Base-by-base conservation (phyloP, 306 rosid genomes). In the Trifolium repens region DNA sequence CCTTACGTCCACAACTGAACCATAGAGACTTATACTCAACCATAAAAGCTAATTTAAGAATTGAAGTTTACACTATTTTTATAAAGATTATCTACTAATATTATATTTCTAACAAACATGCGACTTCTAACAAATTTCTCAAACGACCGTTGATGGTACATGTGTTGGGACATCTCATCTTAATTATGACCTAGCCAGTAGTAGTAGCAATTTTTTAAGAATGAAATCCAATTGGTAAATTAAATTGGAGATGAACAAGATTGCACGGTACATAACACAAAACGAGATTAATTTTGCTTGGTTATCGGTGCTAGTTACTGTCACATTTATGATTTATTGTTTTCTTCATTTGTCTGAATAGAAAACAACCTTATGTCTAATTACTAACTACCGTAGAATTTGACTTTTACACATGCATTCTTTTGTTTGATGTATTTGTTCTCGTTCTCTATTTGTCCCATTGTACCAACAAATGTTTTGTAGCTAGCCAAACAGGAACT, bases 401-500 rank as follows among this genome's bases (percentile, higher is more conserved):
- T 78, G 79, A 75, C 79, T 66, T 81, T 71, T 49, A 74, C 81
- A 55, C 79, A 71, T 68, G 83, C 84, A 78, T 65, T 22, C 34
- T 59, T 79, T 77, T 79, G 79, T 72, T 71, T 81, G 10, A 60
- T 72, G 75, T 40, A 59, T 84, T 67, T 81, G 82, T 67, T 72
- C 15, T 64, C 6, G 5, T 74, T 35, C 73, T 53, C 58, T 17
- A 8, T 43, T 75, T 81, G 82, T 78, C 85, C 1, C 34, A 60
- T 50, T 68, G 30, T 39, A 42, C 7, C 39, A 43, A 78, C 35
- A 73, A 73, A 44, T 77, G 53, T 66, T 57, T 72, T 73, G 62
- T 74, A 70, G 50, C 10, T 74, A 70, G 50, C 14, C 19, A 10
- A 60, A 69, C 62, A 46, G 57, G 19, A 40, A 55, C 83, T 39